Evolutionary conservation across 768 basidiomycete genomes (phyloP), one percentile per base, ranked within the genome.

Genomic region (Lentinula aciculospora): DNA sequence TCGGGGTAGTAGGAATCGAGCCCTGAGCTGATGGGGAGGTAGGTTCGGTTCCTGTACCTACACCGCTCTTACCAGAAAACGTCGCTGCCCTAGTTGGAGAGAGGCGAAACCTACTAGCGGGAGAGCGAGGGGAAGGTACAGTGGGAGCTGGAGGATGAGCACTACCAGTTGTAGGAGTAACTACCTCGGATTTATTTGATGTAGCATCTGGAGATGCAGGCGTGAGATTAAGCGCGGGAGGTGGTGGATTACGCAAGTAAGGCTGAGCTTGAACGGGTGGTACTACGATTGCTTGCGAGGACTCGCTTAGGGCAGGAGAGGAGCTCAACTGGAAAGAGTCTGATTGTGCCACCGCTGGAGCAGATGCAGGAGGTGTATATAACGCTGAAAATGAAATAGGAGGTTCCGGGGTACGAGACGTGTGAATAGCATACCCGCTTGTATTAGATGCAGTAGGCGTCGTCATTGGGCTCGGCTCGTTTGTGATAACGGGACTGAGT

Each of bases 371-470:
- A 53, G 32, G 19, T 8, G 34, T 23, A 25, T 4, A 66, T 60
- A 45, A 62, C 66, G 58, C 64, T 67, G 15, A 66, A 49, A 54
- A 63, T 60, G 47, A 64, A 27, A 31, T 65, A 57, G 48, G 68
- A 53, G 59, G 67, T 46, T 58, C 62, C 4, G 60, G 7, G 12
- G 42, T 44, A 23, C 21, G 42, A 67, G 61, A 17, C 55, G 66
- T 3, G 61, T 66, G 54, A 47, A 58, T 51, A 37, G 34, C 34
- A 15, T 28, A 34, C 3, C 13, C 36, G 12, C 36, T 3, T 50
- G 59, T 19, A 51, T 47, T 29, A 66, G 12, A 68, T 66, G 6
- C 77, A 69, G 17, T 61, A 65, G 17, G 68, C 65, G 29, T 67
- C 65, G 29, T 72, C 70, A 28, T 64, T 68, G n/a, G 51, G 60